Evolutionary conservation across 208 protist species (phyloP).

Genomic region (Phytomonas sp.): DNA sequence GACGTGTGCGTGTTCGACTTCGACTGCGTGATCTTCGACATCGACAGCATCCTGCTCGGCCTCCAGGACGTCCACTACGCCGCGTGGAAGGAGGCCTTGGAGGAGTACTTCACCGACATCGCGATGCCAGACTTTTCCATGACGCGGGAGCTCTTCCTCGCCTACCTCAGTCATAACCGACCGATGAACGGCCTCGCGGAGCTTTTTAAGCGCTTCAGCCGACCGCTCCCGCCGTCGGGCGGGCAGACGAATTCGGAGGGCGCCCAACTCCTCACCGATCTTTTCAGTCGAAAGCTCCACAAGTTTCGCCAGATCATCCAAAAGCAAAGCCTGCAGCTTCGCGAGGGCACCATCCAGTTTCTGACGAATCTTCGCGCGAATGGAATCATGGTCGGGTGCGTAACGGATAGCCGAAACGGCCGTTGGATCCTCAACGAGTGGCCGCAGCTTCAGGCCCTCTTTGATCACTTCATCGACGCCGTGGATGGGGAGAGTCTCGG

Average conservation of each 20-base stretch:
- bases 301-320: conserved; percentile 53
- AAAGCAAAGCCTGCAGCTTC: conserved; percentile 33
- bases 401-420: conserved; percentile 78
- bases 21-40: conserved; percentile 85
- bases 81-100: conserved; percentile 79
- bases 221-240: conserved; percentile 32
- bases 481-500: conserved; percentile 45
- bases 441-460: conserved; percentile 39
- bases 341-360: conserved; percentile 50
- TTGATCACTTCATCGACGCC: conserved; percentile 74
- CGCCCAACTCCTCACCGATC: conserved; percentile 44
- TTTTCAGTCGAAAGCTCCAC: conserved; percentile 61
- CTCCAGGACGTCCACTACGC: conserved; percentile 79
- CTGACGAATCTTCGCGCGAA: conserved; percentile 60
- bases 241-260: conserved; percentile 31
- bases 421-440: conserved; percentile 59
- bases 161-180: conserved; percentile 69
- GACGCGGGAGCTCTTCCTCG: conserved; percentile 73
- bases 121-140: conserved; percentile 28
- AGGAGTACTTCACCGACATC: conserved; percentile 45
- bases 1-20: conserved; percentile 80
- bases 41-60: conserved; percentile 74
- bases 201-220: conserved; percentile 58
- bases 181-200: conserved; percentile 51
- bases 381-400: conserved; percentile 76